Percentiles rank a stretch among this genome's conserved stretches.
Conservation (phyloP, 352 stramenopile species). For the Saprolegnia parasitica region DNA sequence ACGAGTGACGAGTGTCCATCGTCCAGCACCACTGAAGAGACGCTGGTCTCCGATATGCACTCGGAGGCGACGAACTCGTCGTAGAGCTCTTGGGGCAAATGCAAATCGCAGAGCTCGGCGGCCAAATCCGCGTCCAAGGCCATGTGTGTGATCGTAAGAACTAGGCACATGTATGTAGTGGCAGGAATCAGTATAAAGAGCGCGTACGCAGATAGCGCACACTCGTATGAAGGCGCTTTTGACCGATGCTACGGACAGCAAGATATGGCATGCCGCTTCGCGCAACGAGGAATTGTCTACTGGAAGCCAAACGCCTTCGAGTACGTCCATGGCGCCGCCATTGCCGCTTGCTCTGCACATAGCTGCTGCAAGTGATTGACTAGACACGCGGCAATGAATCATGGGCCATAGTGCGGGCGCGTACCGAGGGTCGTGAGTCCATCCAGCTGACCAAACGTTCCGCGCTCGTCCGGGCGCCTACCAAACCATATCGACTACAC, state of each 20-base stretch:
- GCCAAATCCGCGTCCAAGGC: constrained; percentile 53
- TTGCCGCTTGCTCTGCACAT: constrained; percentile 51
- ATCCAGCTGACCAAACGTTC: constrained; percentile 51
- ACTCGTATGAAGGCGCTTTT: constrained; percentile 3
- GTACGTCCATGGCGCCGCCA: constrained; percentile 37
- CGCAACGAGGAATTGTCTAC: neutral
- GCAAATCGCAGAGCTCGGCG: constrained; percentile 40
- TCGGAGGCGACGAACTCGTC: constrained; percentile 22
- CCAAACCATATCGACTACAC: neutral
- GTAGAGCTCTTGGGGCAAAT: constrained; percentile 34
- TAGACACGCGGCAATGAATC: constrained; percentile 16
- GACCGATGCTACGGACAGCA: neutral
- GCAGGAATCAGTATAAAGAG: neutral
- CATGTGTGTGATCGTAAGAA: constrained; percentile 53
- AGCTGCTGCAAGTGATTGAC: constrained; percentile 56
- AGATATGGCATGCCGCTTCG: neutral
- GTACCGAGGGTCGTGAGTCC: constrained; percentile 50
- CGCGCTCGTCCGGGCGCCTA: constrained; percentile 33
- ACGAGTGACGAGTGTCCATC: constrained; percentile 27
- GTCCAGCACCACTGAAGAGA: neutral
- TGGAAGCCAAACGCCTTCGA: constrained; percentile 38
- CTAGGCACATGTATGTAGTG: constrained; percentile 21
- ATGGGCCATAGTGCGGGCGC: neutral
- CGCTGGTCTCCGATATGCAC: neutral
- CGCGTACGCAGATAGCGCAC: constrained; percentile 1